These are phyloP conservation scores for Wickerhamiella azymoides DNA, from an alignment of 805 yeast genomes.

Conservation along the genomic window DNA sequence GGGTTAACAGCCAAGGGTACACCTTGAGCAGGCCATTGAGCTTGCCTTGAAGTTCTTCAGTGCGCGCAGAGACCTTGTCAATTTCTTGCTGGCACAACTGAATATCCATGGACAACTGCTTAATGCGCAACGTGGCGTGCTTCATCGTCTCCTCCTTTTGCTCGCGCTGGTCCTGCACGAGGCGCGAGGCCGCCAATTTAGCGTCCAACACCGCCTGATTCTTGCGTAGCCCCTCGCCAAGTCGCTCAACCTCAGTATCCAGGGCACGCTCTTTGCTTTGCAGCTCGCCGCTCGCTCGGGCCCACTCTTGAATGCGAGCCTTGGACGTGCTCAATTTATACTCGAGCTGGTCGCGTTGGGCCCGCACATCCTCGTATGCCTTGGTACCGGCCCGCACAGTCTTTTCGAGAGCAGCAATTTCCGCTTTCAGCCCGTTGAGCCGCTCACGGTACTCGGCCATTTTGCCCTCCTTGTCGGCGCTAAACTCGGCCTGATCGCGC, in stretches of 20 bases:
- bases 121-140: background rate
- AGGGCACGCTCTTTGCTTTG: background rate
- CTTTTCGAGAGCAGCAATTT: conserved; percentile 5
- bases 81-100: background rate
- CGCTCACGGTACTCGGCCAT: conserved; percentile 39
- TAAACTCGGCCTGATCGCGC: conserved; percentile 71
- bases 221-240: conserved; percentile 23
- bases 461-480: conserved; percentile 65
- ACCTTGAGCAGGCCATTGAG: background rate
- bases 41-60: background rate
- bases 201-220: conserved; percentile 25
- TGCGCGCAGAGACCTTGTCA: background rate
- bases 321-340: conserved; percentile 3
- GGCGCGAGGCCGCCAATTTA: conserved; percentile 31
- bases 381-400: conserved; percentile 2
- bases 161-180: background rate
- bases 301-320: conserved; percentile 2
- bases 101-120: background rate
- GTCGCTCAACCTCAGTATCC: conserved; percentile 8
- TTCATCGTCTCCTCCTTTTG: background rate
- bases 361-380: conserved; percentile 4
- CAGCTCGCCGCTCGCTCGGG: background rate
- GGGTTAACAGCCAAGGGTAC: background rate
- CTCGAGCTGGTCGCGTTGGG: conserved; percentile 5
- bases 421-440: conserved; percentile 15